Evolutionary conservation across 495 filamentous ascomycete genomes (phyloP).

Genomic region (Penicillium ochrochloron): DNA sequence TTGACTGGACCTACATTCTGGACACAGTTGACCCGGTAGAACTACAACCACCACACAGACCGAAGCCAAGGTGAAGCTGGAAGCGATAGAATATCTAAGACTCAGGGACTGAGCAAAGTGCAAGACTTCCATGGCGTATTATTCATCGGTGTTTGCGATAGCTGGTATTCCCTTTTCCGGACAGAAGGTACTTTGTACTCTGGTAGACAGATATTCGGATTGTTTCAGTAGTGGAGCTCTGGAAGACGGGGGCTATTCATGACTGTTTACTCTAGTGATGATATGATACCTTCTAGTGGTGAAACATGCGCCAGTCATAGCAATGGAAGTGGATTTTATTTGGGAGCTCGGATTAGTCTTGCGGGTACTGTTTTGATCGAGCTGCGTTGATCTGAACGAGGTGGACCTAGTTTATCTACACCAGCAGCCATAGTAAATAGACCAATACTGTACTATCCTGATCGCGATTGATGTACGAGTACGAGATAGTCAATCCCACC

Average conservation of each 20-base stretch:
- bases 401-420: neutral
- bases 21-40: neutral
- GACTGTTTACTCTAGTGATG: neutral
- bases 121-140: neutral
- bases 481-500: neutral
- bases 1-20: neutral
- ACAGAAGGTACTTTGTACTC: neutral
- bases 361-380: neutral
- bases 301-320: neutral
- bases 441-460: neutral
- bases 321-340: neutral
- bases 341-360: neutral
- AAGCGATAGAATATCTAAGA: neutral
- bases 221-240: constrained; percentile 16
- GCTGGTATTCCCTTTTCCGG: constrained; percentile 7
- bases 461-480: neutral
- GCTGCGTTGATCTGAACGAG: neutral
- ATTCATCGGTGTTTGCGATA: neutral
- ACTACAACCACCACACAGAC: neutral
- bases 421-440: neutral
- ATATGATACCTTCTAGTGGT: neutral
- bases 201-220: constrained; percentile 25
- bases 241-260: neutral
- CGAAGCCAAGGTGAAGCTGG: neutral
- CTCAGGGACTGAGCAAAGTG: neutral